Evolutionary conservation across 371 early-diverging fungal species (phyloP).

Genomic region (Apophysomyces sp.): DNA sequence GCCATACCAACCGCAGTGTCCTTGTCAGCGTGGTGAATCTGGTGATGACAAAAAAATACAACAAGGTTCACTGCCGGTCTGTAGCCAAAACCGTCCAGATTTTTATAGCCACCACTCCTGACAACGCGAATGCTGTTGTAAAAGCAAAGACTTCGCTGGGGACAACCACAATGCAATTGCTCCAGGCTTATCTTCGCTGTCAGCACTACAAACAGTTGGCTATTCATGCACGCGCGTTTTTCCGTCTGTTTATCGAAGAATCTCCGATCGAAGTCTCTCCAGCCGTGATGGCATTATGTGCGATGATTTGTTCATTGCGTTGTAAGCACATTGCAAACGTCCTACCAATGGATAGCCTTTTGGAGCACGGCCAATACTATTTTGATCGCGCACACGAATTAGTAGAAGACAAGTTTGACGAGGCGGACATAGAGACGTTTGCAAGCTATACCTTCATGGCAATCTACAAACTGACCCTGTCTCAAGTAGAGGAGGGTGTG

Average conservation of each 20-base stretch:
- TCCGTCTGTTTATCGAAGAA: conserved; percentile 11
- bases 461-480: conserved; percentile 17
- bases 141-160: not conserved
- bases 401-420: conserved; percentile 8
- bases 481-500: conserved; percentile 8
- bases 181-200: conserved; percentile 25
- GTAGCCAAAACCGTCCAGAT: conserved; percentile 6
- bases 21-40: conserved; percentile 6
- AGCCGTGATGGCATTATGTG: conserved; percentile 33
- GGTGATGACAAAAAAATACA: conserved; percentile 8
- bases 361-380: conserved; percentile 2
- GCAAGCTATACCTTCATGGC: conserved; percentile 24
- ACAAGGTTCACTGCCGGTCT: conserved; percentile 8
- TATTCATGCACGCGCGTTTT: conserved; percentile 26
- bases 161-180: conserved; percentile 13
- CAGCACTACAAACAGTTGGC: conserved; percentile 20
- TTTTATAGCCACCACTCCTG: not conserved
- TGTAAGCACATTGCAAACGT: conserved; percentile 24
- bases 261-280: conserved; percentile 13
- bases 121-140: not conserved
- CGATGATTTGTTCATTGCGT: conserved; percentile 14
- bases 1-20: not conserved
- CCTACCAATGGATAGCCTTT: conserved; percentile 11
- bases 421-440: conserved; percentile 7
- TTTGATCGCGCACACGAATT: conserved; percentile 3